These are phyloP conservation scores for Russula sp. DNA, from an alignment of 768 basidiomycete genomes.

Conservation along the genomic window DNA sequence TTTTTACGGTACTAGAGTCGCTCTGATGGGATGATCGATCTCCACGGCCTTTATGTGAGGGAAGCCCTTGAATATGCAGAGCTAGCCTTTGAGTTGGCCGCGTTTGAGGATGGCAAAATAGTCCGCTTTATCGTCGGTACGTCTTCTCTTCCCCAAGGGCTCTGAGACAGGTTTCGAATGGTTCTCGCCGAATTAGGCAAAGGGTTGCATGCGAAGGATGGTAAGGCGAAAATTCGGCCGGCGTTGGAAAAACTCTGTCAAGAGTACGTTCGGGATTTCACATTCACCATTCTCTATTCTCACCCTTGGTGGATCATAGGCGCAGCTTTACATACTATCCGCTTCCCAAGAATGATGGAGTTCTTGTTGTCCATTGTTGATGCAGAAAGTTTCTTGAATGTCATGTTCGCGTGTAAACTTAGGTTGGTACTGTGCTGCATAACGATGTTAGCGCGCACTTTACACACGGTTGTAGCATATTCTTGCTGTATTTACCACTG, in stretches of 20 bases:
- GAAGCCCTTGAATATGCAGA: constrained; percentile 7
- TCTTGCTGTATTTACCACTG: neutral
- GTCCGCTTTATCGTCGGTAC: constrained; percentile 24
- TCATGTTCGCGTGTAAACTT: neutral
- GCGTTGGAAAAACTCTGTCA: constrained; percentile 9
- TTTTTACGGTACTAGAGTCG: neutral
- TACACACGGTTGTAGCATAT: neutral
- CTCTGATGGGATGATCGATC: constrained; percentile 2
- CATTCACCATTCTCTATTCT: neutral
- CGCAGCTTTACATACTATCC: neutral
- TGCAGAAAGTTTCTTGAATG: no score
- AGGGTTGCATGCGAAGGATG: constrained; percentile 12
- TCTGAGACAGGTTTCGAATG: neutral
- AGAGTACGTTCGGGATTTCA: constrained; percentile 10
- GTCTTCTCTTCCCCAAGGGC: neutral
- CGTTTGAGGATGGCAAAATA: neutral
- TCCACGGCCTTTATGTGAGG: constrained; percentile 11
- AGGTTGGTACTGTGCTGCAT: no score
- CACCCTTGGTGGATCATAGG: constrained; percentile 3
- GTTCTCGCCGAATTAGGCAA: constrained; percentile 1
- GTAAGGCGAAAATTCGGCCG: constrained; percentile 17
- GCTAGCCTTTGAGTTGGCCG: neutral
- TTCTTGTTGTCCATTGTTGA: constrained; percentile 18
- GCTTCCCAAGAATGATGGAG: constrained; percentile 17
- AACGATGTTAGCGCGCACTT: neutral